A percentile compares a stretch with the other conserved stretches of the same genome.
Conservation (phyloP, 75 land plant species). For the Selaginella tamariscina region DNA sequence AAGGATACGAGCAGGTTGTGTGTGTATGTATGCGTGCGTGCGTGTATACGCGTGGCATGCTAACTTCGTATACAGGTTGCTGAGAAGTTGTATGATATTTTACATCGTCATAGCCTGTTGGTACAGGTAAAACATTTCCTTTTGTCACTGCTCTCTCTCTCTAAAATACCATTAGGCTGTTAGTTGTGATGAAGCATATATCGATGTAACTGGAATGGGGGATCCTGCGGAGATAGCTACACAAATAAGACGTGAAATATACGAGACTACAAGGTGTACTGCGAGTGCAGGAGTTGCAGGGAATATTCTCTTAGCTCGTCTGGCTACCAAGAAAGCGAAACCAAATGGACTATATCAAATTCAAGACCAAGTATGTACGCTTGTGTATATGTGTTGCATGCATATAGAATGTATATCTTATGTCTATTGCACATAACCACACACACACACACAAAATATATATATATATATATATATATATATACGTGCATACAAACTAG, state of each 20-base stretch:
- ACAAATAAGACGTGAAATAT: conserved; percentile 59
- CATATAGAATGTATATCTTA: too few relatives aligned
- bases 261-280: conserved; percentile 65
- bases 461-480: too few relatives aligned
- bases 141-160: neutral
- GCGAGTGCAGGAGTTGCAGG: conserved; percentile 93
- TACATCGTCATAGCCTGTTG: conserved; percentile 79
- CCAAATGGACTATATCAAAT: conserved; percentile 88
- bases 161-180: conserved; percentile 45
- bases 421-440: too few relatives aligned
- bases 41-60: neutral
- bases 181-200: conserved; percentile 96
- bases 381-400: too few relatives aligned
- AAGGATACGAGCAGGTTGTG: conserved; percentile 77
- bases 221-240: conserved; percentile 55
- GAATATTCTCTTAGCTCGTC: conserved; percentile 76
- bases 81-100: conserved; percentile 72
- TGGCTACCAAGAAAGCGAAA: conserved; percentile 87
- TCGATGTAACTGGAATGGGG: conserved; percentile 50
- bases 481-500: too few relatives aligned
- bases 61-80: conserved; percentile 65
- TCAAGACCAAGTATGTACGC: conserved; percentile 53
- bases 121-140: conserved; percentile 53
- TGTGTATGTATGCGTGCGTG: neutral
- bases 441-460: too few relatives aligned